These are phyloP conservation scores for Datisca glomerata DNA, from an alignment of 306 rosid species.

Conservation along the genomic window DNA sequence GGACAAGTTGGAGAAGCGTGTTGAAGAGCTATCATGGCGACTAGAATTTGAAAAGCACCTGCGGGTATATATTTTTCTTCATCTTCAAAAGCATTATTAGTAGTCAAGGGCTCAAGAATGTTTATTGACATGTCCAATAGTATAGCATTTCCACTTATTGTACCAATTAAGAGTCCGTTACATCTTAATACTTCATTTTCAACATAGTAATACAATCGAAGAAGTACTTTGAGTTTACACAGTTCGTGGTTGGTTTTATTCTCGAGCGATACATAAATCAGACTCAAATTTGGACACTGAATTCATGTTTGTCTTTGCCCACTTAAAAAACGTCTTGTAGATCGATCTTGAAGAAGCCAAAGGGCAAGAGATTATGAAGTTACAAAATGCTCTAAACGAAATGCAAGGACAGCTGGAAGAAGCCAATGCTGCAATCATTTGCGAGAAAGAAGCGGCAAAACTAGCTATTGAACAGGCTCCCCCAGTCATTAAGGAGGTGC, in stretches of 20 bases:
- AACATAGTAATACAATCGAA: too few relatives aligned
- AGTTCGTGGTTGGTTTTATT: background rate
- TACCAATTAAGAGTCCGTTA: too few relatives aligned
- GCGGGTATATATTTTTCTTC: slow-evolving; percentile 38
- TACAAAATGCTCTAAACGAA: slow-evolving; percentile 49
- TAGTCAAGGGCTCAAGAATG: too few relatives aligned
- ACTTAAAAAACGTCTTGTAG: slow-evolving; percentile 22
- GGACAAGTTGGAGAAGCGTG: slow-evolving; percentile 92
- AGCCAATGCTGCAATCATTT: slow-evolving; percentile 52
- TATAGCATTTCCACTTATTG: too few relatives aligned
- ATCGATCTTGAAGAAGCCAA: slow-evolving; percentile 78
- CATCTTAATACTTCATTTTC: too few relatives aligned
- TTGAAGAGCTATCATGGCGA: slow-evolving; percentile 86
- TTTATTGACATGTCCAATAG: too few relatives aligned
- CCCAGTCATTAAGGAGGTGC: slow-evolving; percentile 75
- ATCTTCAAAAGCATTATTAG: too few relatives aligned
- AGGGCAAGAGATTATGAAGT: slow-evolving; percentile 58
- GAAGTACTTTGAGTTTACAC: background rate
- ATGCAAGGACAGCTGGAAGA: slow-evolving; percentile 61
- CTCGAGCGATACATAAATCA: too few relatives aligned
- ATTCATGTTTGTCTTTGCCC: slow-evolving; percentile 2
- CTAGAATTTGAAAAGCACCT: slow-evolving; percentile 69
- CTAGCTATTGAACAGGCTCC: slow-evolving; percentile 81
- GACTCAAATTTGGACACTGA: slow-evolving; percentile 8
- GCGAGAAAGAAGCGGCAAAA: slow-evolving; percentile 76